Base-by-base conservation (phyloP, 169 alveolate genomes). In the Plasmodium adleri region DNA sequence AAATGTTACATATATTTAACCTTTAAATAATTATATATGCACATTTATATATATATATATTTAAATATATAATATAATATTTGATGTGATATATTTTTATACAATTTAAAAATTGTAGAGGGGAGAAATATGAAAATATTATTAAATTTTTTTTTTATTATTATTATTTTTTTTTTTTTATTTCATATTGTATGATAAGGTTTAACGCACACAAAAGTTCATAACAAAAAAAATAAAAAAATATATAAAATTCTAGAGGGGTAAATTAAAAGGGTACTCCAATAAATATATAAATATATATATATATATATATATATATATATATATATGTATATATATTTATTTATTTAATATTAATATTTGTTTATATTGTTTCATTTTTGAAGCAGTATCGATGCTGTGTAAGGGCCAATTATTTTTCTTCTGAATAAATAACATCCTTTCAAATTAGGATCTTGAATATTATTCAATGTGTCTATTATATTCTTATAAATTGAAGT, bases 381-480 rank as follows among this genome's bases (percentile, higher is more conserved):
- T 75, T n/a, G 10, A 39, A 43, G 12, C 17, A 78, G 71, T 63
- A 49, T 50, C 64, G 89, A 78, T 64, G 54, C 67, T 78, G 89
- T 78, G 68, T 64, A 78, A 7, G 89, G 76, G 22, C 70, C 89
- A 43, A 78, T 58, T 39, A 78, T 71, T 64, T 60, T 60, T 45
- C 89, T 78, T 39, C 59, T 56, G 43, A 78, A 78, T 24, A 26
- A 12, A 15, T 49, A 59, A 47, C 59, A 39, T 5, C 13, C n/a
- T 43, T 50, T 52, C 3, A 22, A 20, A 12, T 43, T 26, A 43
- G 17, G 43, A 22, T 39, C 47, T 17, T 12, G 15, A 8, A 54
- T 59, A 64, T 49, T 59, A 50, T 78, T 78, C 12, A 49, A 28
- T 59, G 26, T 59, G 63, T 66, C 54, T 0, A 64, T 59, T 13